These are phyloP conservation scores for Pistacia integerrima DNA, from an alignment of 345 rosid genomes.

Conservation along the genomic window DNA sequence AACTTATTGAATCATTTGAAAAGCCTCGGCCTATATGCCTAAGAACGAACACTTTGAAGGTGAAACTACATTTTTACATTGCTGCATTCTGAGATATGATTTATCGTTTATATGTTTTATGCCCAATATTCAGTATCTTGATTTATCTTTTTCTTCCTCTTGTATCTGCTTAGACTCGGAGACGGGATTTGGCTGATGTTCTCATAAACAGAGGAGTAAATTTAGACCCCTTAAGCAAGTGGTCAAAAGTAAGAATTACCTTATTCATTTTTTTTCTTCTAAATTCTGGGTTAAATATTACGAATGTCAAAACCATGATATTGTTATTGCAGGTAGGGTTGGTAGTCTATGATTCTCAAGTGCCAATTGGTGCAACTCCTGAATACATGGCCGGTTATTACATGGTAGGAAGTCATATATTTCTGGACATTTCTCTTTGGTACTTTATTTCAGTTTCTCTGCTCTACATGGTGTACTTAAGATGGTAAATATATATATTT, in stretches of 20 bases:
- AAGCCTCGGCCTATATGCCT: slow-evolving; percentile 87
- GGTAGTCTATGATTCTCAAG: slow-evolving; percentile 91
- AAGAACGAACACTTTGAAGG: slow-evolving; percentile 92
- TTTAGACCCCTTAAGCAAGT: slow-evolving; percentile 89
- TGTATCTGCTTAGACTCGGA: slow-evolving; percentile 59
- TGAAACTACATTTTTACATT: slow-evolving; percentile 27
- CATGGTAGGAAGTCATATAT: slow-evolving; percentile 52
- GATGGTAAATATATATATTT: background rate
- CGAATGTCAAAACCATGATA: background rate
- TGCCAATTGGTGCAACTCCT: slow-evolving; percentile 95
- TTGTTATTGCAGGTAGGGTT: slow-evolving; percentile 72
- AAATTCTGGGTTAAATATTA: slow-evolving; percentile 1
- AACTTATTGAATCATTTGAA: slow-evolving; percentile 91
- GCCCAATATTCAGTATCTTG: background rate
- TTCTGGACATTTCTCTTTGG: background rate
- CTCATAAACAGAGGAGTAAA: slow-evolving; percentile 95
- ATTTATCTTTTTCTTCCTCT: slow-evolving; percentile 11
- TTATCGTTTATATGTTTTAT: slow-evolving; percentile 11
- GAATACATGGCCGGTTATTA: slow-evolving; percentile 96
- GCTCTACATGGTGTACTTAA: slow-evolving; percentile 12
- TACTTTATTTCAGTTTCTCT: slow-evolving; percentile 8
- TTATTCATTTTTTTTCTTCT: background rate
- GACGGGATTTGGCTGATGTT: slow-evolving; percentile 93
- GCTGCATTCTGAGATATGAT: slow-evolving; percentile 16
- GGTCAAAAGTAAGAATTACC: slow-evolving; percentile 77